Evolutionary conservation across 495 filamentous ascomycete species (phyloP), one percentile per base, ranked within the genome.

Genomic region (Penicillium crystallinum): DNA sequence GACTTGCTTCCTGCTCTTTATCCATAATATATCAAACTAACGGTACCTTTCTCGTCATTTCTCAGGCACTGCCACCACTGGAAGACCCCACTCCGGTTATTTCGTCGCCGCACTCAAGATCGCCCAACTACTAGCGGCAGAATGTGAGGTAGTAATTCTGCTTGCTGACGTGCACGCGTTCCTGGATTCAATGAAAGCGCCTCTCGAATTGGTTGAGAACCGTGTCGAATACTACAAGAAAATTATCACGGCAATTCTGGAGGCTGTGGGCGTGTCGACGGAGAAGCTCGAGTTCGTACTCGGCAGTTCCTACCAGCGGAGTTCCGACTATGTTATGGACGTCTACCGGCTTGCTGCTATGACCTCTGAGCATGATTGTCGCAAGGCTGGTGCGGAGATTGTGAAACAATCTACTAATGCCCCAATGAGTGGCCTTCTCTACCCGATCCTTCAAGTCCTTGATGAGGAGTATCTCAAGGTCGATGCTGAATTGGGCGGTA

Each of bases 391-490:
- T 17, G 66, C 27, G 7, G 38, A 40, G 38, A 40, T 40, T 23
- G 38, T 40, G 12, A 40, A 40, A 3, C 38, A 40, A 23, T 40
- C 38, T 7, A n/a, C 21, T 4, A 40, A 2, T 31, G 60, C 12
- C 54, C 61, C 46, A 14, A 14, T 40, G n/a, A 27, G 35, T 9
- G 36, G 46, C 0, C 77, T 96, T 12, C 77, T 97, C 39, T 98
- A 98, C 59, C 59, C 68, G 2, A 46, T 78, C 14, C 85, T 98
- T 64, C 93, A 98, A 70, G 85, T 86, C 4, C 75, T 97, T 25
- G 92, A 98, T 58, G 93, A 98, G 70, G 79, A 97, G 71, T 82
- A 96, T 71, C 76, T 98, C 4, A 80, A 82, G 46, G 88, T 91
- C 4, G 90, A 98, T 69, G 84, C 76, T 1, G 86, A 98, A 56